Conservation (phyloP, 371 early-diverging fungal genomes). For the Mucor circinelloides region DNA sequence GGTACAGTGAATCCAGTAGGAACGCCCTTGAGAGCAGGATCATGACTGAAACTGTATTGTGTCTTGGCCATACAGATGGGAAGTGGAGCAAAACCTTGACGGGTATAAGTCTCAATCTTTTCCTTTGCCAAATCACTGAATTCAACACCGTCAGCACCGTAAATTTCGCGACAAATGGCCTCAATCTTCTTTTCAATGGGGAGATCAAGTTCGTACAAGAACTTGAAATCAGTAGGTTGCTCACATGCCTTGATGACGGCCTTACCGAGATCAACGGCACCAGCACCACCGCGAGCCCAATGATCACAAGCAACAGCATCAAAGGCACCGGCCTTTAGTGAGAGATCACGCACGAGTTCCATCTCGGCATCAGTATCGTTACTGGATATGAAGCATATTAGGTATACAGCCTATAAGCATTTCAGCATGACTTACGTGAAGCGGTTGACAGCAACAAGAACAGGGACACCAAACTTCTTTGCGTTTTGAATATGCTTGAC, state of each 20-base stretch:
- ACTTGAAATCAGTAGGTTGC: conserved; percentile 66
- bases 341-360: conserved; percentile 71
- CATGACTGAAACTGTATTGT: conserved; percentile 89
- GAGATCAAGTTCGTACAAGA: conserved; percentile 78
- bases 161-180: conserved; percentile 88
- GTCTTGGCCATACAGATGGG: conserved; percentile 99
- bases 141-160: conserved; percentile 91
- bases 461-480: conserved; percentile 85
- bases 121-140: conserved; percentile 77
- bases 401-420: not conserved
- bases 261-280: conserved; percentile 87
- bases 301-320: conserved; percentile 87
- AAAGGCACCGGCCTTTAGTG: conserved; percentile 84
- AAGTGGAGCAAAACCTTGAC: conserved; percentile 81
- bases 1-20: conserved; percentile 93
- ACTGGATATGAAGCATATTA: conserved; percentile 16
- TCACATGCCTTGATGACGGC: conserved; percentile 84
- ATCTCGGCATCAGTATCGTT: conserved; percentile 90
- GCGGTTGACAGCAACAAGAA: conserved; percentile 93
- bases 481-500: conserved; percentile 91
- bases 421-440: conserved; percentile 61
- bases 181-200: conserved; percentile 90
- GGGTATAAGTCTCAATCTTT: conserved; percentile 83
- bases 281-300: conserved; percentile 93
- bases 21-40: conserved; percentile 89